These are phyloP conservation scores for Lignosus rhinocerotis DNA, from an alignment of 1,284 basidiomycete species.

Conservation along the genomic window DNA sequence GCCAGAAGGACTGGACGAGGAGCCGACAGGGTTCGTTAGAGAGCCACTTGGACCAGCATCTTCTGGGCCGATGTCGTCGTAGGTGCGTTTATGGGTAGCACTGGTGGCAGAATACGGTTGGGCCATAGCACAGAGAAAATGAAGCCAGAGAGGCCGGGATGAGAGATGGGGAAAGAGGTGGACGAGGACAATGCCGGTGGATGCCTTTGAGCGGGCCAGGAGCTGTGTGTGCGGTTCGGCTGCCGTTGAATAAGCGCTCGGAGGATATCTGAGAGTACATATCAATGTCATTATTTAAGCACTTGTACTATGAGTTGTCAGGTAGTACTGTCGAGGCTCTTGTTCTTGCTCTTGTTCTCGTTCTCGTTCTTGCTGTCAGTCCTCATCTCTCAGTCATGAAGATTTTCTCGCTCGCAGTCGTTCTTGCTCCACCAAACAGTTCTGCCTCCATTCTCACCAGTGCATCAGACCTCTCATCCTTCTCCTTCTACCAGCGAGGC, in stretches of 20 bases:
- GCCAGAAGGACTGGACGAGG: conserved; percentile 1
- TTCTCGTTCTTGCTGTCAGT: not conserved
- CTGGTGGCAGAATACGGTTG: conserved; percentile 7
- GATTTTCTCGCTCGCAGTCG: conserved; percentile 66
- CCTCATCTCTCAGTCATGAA: conserved; percentile 51
- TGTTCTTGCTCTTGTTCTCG: not conserved
- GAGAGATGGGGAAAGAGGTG: not conserved
- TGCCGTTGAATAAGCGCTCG: no score
- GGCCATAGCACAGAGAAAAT: conserved; percentile 3
- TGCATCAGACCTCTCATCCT: conserved; percentile 86
- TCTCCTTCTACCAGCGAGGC: conserved; percentile 92
- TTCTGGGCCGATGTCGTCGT: conserved; percentile 18
- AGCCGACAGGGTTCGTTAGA: not conserved
- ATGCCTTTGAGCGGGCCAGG: no score
- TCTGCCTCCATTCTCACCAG: conserved; percentile 67
- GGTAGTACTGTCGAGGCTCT: no score
- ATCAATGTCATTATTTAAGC: no score
- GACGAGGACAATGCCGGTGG: not conserved
- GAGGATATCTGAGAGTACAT: no score
- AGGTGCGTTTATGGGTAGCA: conserved; percentile 17
- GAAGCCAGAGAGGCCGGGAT: not conserved
- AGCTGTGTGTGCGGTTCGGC: no score
- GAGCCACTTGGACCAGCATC: conserved; percentile 4
- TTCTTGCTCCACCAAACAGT: conserved; percentile 57
- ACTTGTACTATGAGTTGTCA: no score